Percentiles rank a stretch among this genome's conserved stretches.
Evolutionary conservation across 139 green algal genomes (phyloP).

Genomic region (Chlamydomonas urium): DNA sequence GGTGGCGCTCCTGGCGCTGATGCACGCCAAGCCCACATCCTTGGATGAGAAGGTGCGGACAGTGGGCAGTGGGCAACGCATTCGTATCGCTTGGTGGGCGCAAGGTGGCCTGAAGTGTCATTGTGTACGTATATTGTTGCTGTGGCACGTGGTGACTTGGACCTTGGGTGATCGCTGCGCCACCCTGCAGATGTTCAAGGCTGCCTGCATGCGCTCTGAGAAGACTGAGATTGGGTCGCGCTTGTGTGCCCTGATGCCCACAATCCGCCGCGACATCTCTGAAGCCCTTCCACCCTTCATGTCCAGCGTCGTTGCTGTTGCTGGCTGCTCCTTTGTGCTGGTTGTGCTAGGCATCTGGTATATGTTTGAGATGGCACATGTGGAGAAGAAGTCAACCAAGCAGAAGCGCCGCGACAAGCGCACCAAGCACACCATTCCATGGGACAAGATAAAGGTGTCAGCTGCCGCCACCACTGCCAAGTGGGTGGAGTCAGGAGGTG

Average conservation of each 20-base stretch:
- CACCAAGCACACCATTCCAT: conserved; percentile 48
- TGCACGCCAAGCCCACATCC: background rate
- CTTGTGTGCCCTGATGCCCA: background rate
- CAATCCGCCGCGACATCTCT: background rate
- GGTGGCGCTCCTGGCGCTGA: background rate
- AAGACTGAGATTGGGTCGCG: background rate
- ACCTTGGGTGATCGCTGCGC: background rate
- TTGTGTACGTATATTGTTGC: background rate
- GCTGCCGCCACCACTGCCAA: too few relatives aligned
- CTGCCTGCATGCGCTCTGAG: background rate
- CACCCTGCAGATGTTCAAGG: background rate
- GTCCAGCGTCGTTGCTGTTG: background rate
- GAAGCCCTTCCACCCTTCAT: background rate
- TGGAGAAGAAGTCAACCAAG: conserved; percentile 55
- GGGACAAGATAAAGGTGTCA: conserved; percentile 61
- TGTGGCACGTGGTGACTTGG: background rate
- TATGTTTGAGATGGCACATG: conserved; percentile 41
- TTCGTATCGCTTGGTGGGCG: background rate
- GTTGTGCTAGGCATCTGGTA: conserved; percentile 16
- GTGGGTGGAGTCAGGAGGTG: too few relatives aligned
- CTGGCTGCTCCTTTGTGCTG: background rate
- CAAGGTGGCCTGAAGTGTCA: background rate
- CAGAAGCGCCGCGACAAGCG: conserved; percentile 47
- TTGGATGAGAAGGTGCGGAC: background rate
- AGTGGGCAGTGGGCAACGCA: background rate